Evolutionary conservation across 345 rosid genomes (phyloP), one percentile per base, ranked within the genome.

Genomic region (Eucalyptus decipiens): DNA sequence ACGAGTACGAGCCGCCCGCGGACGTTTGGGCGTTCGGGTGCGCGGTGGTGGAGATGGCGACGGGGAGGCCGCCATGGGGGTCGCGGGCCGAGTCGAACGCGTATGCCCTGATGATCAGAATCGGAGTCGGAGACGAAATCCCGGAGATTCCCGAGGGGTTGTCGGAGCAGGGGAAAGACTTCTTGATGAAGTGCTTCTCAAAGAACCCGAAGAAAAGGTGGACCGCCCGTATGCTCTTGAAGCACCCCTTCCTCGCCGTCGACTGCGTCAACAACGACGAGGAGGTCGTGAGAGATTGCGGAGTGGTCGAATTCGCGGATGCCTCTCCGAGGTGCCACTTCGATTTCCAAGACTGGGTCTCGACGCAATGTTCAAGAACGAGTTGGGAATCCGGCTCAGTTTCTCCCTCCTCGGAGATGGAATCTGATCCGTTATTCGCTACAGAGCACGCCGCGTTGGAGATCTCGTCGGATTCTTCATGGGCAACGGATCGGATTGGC

Each of bases 11-110:
- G 89, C 85, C 97, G 28, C 94, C 95, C 32, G 93, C 91, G 50
- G 99, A 97, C 65, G 93, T 97, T 7, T 97, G 99, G 99, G 97
- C 98, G 15, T 93, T 97, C 18, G 99, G 99, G 17, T 97, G 99
- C 80, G 93, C 91, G 2, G 95, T 95, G 11, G 94, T 93, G n/a
- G 97, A 97, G 97, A 96, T 96, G 99, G 86, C 93, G 32, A 94
- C 96, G 3, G 98, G 98, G 9, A 90, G 92, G 91, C 92, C 94
- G 65, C 95, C 96, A 8, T 96, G 99, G 99, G 90, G 91, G 89
- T 65, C 89, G 37, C 87, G 90, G 43, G 87, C 88, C 40, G 92
- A 90, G 24, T 72, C 91, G 80, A 92, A 92, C 88, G 49, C 93
- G 80, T 88, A 91, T 42, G 90, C 92, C 58, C 72, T 96, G 18